phyloP scores from a whole-genome alignment of 1,284 basidiomycete genomes.

The Puccinia coronata region DNA sequence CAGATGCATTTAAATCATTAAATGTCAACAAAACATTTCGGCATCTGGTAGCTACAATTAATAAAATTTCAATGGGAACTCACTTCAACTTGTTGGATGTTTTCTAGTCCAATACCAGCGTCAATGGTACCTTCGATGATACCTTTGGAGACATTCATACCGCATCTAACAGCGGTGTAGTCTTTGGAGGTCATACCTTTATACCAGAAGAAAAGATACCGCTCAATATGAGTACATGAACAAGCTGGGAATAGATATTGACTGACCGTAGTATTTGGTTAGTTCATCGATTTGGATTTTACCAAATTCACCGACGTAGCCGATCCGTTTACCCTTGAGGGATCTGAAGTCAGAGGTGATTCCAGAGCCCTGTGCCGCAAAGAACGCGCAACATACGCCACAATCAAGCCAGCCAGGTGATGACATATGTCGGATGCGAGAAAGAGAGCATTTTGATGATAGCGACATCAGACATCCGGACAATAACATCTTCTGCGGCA shows the following conservation, averaged over 20 bases:
- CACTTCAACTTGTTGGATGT: conserved; percentile 57
- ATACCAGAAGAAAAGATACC: background rate
- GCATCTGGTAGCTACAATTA: no score
- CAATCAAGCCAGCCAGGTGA: no score
- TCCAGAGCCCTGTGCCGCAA: conserved; percentile 55
- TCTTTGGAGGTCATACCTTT: conserved; percentile 57
- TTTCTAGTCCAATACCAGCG: conserved; percentile 60
- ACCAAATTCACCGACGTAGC: conserved; percentile 61
- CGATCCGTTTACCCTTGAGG: conserved; percentile 60
- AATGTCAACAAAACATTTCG: conserved; percentile 52
- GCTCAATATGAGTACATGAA: background rate
- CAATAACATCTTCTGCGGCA: background rate
- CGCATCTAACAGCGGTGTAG: conserved; percentile 60
- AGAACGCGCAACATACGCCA: background rate
- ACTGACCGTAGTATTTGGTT: conserved; percentile 54
- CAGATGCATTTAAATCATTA: conserved; percentile 38
- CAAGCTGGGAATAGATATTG: background rate
- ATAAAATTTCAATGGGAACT: background rate
- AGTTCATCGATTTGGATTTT: conserved; percentile 61
- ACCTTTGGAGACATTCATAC: conserved; percentile 60
- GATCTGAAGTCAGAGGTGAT: conserved; percentile 59
- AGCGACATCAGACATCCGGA: background rate
- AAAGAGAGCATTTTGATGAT: background rate
- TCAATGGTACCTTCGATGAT: conserved; percentile 60
- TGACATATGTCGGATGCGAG: no score